Percentiles rank a stretch among this genome's conserved stretches.
These are phyloP conservation scores for Phytopythium chamaehyphon DNA, from an alignment of 352 stramenopile genomes.

Conservation along the genomic window DNA sequence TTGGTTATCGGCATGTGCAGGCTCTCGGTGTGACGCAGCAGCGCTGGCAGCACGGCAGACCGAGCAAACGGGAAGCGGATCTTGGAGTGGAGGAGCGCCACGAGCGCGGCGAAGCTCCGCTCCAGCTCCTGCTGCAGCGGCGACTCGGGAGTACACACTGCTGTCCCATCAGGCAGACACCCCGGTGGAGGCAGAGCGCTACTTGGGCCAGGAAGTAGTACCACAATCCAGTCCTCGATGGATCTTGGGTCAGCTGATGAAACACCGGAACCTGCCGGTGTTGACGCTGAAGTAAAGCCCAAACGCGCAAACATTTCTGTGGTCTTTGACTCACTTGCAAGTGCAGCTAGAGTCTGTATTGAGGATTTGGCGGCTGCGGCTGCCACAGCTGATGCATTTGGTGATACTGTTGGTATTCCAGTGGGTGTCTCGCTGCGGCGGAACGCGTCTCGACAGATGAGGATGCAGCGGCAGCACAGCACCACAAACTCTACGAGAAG, in stretches of 20 bases:
- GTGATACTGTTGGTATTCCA: not conserved
- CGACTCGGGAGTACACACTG: conserved; percentile 15
- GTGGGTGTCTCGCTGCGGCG: conserved; percentile 14
- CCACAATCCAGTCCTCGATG: not conserved
- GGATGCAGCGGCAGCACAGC: conserved; percentile 48
- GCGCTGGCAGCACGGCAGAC: conserved; percentile 15
- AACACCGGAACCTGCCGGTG: not conserved
- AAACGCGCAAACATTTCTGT: too few species aligned
- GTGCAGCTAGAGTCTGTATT: too few species aligned
- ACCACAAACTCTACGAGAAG: conserved; percentile 54
- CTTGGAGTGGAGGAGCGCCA: conserved; percentile 34
- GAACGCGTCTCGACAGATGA: conserved; percentile 61
- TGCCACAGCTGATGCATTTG: not conserved
- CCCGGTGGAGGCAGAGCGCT: not conserved
- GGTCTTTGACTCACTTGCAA: too few species aligned
- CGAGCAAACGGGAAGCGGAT: conserved; percentile 23
- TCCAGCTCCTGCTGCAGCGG: conserved; percentile 72
- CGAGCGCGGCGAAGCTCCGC: conserved; percentile 48
- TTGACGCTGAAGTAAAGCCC: not conserved
- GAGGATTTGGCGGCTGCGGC: not conserved
- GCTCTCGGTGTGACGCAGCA: conserved; percentile 28
- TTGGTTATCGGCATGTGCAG: conserved; percentile 3
- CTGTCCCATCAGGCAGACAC: conserved; percentile 5
- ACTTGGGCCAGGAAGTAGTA: not conserved
- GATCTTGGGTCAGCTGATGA: not conserved